phyloP scores from a whole-genome alignment of 2,329 filamentous ascomycete genomes.

The Monosporascus sp. region DNA sequence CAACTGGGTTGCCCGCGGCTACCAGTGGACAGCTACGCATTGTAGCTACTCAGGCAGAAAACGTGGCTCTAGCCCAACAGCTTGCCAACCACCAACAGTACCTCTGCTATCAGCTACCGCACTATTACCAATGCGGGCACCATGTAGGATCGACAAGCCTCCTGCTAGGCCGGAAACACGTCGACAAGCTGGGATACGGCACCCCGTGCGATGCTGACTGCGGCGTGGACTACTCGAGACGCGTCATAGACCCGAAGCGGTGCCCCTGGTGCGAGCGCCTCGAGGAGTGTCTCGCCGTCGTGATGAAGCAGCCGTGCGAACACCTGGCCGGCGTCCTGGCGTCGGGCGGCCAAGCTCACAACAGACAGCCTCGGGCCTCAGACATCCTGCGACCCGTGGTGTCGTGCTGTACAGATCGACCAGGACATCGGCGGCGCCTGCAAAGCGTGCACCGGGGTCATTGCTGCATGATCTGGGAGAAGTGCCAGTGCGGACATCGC shows the following conservation, averaged over 20 bases:
- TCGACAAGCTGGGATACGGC: not conserved
- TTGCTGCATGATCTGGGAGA: constrained; percentile 1
- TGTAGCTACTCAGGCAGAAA: not conserved
- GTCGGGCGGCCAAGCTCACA: not conserved
- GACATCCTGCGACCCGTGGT: not conserved
- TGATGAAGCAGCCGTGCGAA: not conserved
- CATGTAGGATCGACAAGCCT: not conserved
- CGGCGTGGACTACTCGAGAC: not conserved
- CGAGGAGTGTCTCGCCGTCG: not conserved
- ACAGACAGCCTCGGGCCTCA: not conserved
- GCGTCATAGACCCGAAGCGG: not conserved
- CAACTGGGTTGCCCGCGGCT: not conserved
- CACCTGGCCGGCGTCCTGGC: not conserved
- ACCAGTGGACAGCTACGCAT: not conserved
- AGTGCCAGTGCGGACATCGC: not conserved
- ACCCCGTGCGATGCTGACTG: not conserved
- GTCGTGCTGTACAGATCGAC: not conserved
- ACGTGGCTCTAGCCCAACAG: not conserved
- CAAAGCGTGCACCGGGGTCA: not conserved
- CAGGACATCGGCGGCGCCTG: not conserved
- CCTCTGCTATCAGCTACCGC: not conserved
- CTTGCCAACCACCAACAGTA: not conserved
- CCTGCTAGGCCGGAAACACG: not conserved
- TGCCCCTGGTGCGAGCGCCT: not conserved
- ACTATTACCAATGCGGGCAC: not conserved